These are phyloP conservation scores for Pichia sp. DNA, from an alignment of 1,139 yeast species.

Conservation along the genomic window DNA sequence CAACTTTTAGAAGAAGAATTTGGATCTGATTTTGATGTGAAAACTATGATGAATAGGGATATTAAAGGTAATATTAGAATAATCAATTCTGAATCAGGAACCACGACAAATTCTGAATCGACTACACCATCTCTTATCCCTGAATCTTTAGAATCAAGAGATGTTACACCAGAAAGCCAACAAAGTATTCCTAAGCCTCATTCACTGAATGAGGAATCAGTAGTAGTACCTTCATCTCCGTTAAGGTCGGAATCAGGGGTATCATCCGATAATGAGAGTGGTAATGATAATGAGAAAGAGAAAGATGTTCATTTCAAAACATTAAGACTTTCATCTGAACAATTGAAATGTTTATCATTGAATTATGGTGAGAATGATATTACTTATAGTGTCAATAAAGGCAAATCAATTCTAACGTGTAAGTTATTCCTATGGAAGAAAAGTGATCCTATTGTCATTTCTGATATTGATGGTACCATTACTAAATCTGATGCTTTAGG, in stretches of 20 bases:
- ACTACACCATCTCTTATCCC: conserved; percentile 1
- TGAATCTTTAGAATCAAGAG: conserved; percentile 1
- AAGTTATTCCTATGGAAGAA: conserved; percentile 80
- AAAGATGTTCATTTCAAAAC: conserved; percentile 61
- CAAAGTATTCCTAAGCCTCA: not conserved
- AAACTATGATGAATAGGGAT: conserved; percentile 51
- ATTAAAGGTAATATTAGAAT: conserved; percentile 69
- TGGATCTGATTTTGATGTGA: conserved; percentile 45
- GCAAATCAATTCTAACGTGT: conserved; percentile 69
- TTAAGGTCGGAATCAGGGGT: not conserved
- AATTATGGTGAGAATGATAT: conserved; percentile 75
- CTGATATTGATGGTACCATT: conserved; percentile 97
- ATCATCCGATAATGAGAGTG: conserved; percentile 1
- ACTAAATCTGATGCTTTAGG: conserved; percentile 98
- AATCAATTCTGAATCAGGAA: conserved; percentile 18
- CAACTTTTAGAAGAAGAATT: conserved; percentile 66
- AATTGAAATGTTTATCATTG: conserved; percentile 64
- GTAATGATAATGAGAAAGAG: not conserved
- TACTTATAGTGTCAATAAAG: conserved; percentile 72
- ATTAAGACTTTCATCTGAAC: conserved; percentile 84
- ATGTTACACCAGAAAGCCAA: no score
- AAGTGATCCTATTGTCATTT: conserved; percentile 82
- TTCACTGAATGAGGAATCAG: not conserved
- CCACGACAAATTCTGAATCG: conserved; percentile 13
- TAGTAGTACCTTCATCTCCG: not conserved